Base-by-base conservation (phyloP, 352 stramenopile genomes). In the Albugo candida region DNA sequence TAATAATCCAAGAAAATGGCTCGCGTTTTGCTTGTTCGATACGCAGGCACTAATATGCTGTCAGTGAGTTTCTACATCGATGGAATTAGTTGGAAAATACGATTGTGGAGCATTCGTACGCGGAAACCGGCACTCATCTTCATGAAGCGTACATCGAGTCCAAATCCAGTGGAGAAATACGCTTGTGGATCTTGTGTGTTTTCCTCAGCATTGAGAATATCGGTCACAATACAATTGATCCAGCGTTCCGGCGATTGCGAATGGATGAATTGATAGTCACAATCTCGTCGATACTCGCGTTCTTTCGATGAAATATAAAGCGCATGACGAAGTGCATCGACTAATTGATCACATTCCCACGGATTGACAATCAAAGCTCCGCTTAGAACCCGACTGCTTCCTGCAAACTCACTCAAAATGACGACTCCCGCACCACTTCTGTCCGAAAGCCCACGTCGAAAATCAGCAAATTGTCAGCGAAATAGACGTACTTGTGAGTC, bases 1-100 rank as follows among this genome's bases (percentile, higher is more conserved):
- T 97, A 97, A 54, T 98, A 99, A 58, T 99, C 95, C 18, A 99
- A 66, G 48, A 99, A 87, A 55, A 99, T 97, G 2, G 97, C 72
- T 10, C 91, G 74, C 4, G 68, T 72, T 12, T 64, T 74, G 60
- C 73, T 86, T 6, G 69, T 76, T 6, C 65, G 60, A 51, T 86
- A 89, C 2, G 53, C 52, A n/a, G 67, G 67, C 1, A 63, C 52
- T 43, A 85, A 58, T 31, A 82, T 65, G 18, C 74, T 58, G n/a
- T 79, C 65, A 0, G 68, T 79, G 0, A 89, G 51, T 71, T 82
- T 85, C 70, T 83, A 47, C 38, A 43, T 43, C 17, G 38, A 24
- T 8, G 3, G 3, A 43, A 10, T 24, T 24, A 55, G 37, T 76
- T 67, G n/a, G 60, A 58, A 21, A 93, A 64, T 31, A 54, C 45